phyloP scores from a whole-genome alignment of 164 flowering plant genomes.

The Magnolia changhungtana region DNA sequence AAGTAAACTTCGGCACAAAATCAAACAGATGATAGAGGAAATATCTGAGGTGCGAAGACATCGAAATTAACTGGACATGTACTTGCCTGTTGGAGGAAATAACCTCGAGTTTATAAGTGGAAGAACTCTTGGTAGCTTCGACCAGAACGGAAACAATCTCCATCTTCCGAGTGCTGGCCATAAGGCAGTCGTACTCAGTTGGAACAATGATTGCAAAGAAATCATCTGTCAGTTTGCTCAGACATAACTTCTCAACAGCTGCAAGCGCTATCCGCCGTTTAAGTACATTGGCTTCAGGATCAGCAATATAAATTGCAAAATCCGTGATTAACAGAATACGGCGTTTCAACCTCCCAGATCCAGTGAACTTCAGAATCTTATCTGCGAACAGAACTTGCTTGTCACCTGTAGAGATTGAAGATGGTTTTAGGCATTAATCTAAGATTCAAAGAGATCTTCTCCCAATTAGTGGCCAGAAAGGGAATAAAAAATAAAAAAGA shows the following conservation, averaged over 20 bases:
- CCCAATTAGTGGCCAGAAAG: neutral
- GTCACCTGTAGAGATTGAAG: slow-evolving; percentile 59
- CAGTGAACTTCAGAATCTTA: slow-evolving; percentile 87
- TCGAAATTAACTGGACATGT: neutral
- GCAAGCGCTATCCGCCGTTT: slow-evolving; percentile 78
- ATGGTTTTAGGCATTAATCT: neutral
- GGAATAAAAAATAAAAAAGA: too few species aligned
- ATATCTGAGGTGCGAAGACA: neutral
- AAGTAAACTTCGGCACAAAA: too few species aligned
- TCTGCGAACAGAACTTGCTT: slow-evolving; percentile 85
- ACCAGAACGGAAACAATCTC: slow-evolving; percentile 77
- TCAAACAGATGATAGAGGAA: too few species aligned
- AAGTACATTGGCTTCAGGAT: slow-evolving; percentile 67
- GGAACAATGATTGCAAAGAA: slow-evolving; percentile 82
- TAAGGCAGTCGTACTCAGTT: slow-evolving; percentile 81
- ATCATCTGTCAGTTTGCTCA: slow-evolving; percentile 88
- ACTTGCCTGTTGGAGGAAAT: slow-evolving; percentile 67
- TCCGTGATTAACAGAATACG: slow-evolving; percentile 76
- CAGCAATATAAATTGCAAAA: slow-evolving; percentile 79
- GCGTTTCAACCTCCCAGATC: slow-evolving; percentile 85
- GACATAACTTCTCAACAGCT: slow-evolving; percentile 77
- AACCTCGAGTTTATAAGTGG: slow-evolving; percentile 78
- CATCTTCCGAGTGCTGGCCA: slow-evolving; percentile 92
- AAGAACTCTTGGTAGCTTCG: slow-evolving; percentile 68
- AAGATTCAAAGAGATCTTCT: neutral